phyloP scores from a whole-genome alignment of 2,329 filamentous ascomycete species.

The Xylariaceae sp. region DNA sequence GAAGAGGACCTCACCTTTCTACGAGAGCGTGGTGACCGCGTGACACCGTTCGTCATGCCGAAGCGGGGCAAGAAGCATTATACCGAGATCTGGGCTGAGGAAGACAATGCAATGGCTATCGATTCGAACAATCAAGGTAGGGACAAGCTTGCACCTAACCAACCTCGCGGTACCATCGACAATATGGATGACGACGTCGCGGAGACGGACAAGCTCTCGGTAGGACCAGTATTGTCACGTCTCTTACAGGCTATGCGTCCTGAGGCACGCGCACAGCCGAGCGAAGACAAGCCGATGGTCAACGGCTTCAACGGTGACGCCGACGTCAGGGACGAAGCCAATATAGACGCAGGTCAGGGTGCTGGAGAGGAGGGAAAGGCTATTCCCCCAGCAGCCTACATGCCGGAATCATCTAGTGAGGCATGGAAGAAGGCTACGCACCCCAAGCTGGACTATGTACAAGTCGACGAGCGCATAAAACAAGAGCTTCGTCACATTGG shows the following conservation, averaged over 20 bases:
- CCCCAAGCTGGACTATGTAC: slow-evolving; percentile 72
- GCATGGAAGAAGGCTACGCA: slow-evolving; percentile 73
- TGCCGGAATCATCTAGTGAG: slow-evolving; percentile 70
- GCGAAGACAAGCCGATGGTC: slow-evolving; percentile 52
- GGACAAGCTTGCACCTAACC: slow-evolving; percentile 69
- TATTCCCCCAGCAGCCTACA: slow-evolving; percentile 66
- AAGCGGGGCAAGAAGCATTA: slow-evolving; percentile 81
- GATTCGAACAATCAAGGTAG: slow-evolving; percentile 58
- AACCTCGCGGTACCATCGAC: slow-evolving; percentile 79
- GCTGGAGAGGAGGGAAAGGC: slow-evolving; percentile 37
- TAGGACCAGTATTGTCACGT: slow-evolving; percentile 78
- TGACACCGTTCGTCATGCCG: slow-evolving; percentile 78
- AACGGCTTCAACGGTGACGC: slow-evolving; percentile 42
- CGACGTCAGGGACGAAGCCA: slow-evolving; percentile 51
- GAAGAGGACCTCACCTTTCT: slow-evolving; percentile 94
- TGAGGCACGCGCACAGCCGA: slow-evolving; percentile 53
- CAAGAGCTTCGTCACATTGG: slow-evolving; percentile 88
- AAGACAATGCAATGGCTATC: slow-evolving; percentile 74
- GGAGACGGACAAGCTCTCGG: slow-evolving; percentile 83
- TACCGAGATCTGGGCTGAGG: slow-evolving; percentile 86
- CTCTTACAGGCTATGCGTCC: slow-evolving; percentile 76
- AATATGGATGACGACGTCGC: slow-evolving; percentile 79
- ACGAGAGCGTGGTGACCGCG: slow-evolving; percentile 80
- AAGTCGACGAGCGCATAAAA: slow-evolving; percentile 85
- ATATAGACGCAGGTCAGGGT: slow-evolving; percentile 39